phyloP scores from a whole-genome alignment of 805 yeast genomes.

The Wickerhamomyces mucosus region DNA sequence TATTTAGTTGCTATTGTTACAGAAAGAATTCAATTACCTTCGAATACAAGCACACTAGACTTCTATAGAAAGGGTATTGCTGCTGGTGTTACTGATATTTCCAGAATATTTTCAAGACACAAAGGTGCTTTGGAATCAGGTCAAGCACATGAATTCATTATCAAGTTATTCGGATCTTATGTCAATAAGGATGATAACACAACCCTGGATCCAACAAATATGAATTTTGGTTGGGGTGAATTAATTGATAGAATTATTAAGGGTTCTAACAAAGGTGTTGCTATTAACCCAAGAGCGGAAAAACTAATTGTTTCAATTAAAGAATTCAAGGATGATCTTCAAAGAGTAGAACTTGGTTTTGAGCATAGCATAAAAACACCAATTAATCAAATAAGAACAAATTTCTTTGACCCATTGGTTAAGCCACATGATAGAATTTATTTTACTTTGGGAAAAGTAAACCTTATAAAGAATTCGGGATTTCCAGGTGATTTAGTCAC shows the following conservation, averaged over 20 bases:
- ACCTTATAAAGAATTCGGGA: slow-evolving; percentile 18
- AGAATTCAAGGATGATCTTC: slow-evolving; percentile 48
- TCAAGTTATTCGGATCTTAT: slow-evolving; percentile 65
- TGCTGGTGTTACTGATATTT: slow-evolving; percentile 80
- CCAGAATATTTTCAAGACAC: slow-evolving; percentile 62
- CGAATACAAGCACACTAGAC: slow-evolving; percentile 21
- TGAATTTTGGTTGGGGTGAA: slow-evolving; percentile 84
- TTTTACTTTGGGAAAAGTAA: slow-evolving; percentile 44
- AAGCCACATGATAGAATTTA: slow-evolving; percentile 52
- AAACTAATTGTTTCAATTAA: slow-evolving; percentile 59
- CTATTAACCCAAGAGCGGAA: slow-evolving; percentile 75
- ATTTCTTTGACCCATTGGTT: slow-evolving; percentile 55
- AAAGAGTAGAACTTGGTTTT: slow-evolving; percentile 22
- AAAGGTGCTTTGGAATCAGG: slow-evolving; percentile 53
- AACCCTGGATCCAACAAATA: slow-evolving; percentile 25
- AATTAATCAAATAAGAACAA: slow-evolving; percentile 55
- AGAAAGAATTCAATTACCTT: slow-evolving; percentile 47
- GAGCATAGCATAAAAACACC: slow-evolving; percentile 36
- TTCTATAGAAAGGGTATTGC: slow-evolving; percentile 70
- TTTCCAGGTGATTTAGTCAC: slow-evolving; percentile 22
- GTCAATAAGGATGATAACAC: slow-evolving; percentile 30
- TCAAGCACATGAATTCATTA: slow-evolving; percentile 58
- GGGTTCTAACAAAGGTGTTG: slow-evolving; percentile 69
- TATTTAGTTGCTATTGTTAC: slow-evolving; percentile 70
- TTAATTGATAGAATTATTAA: slow-evolving; percentile 65